phyloP scores from a whole-genome alignment of 345 rosid species.

The Lepidium didymum region DNA sequence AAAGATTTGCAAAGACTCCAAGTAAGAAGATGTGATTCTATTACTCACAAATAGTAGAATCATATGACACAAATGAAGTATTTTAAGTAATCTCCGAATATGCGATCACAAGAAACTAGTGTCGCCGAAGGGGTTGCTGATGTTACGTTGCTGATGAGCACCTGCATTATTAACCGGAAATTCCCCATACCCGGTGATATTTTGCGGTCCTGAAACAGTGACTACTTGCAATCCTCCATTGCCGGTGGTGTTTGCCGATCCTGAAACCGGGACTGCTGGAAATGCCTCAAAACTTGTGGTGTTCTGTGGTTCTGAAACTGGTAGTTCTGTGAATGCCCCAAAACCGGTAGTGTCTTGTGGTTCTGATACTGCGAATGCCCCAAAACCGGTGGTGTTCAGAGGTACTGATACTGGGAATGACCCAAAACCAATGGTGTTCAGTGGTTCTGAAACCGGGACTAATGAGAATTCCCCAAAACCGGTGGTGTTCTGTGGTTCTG shows the following conservation, averaged over 20 bases:
- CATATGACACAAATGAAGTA: background rate
- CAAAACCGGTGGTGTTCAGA: background rate
- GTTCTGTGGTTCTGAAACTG: background rate
- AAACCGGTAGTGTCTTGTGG: background rate
- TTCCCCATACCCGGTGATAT: background rate
- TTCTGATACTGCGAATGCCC: background rate
- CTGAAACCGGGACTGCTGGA: background rate
- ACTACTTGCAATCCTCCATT: background rate
- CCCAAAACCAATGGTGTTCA: background rate
- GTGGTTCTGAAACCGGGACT: background rate
- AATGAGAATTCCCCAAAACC: background rate
- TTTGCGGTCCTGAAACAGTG: background rate
- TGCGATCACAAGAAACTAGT: constrained; percentile 51
- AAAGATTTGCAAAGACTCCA: background rate
- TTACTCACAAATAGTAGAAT: background rate
- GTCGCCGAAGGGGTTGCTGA: constrained; percentile 83
- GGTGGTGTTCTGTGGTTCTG: background rate
- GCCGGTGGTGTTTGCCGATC: background rate
- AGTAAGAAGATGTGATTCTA: background rate
- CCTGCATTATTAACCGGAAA: background rate
- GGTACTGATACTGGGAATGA: background rate
- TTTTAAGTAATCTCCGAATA: background rate
- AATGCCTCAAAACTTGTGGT: background rate
- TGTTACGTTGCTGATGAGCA: constrained; percentile 42
- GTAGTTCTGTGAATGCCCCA: background rate